Evolutionary conservation across 2,329 filamentous ascomycete genomes (phyloP).

Genomic region (Aureobasidium uvarum): DNA sequence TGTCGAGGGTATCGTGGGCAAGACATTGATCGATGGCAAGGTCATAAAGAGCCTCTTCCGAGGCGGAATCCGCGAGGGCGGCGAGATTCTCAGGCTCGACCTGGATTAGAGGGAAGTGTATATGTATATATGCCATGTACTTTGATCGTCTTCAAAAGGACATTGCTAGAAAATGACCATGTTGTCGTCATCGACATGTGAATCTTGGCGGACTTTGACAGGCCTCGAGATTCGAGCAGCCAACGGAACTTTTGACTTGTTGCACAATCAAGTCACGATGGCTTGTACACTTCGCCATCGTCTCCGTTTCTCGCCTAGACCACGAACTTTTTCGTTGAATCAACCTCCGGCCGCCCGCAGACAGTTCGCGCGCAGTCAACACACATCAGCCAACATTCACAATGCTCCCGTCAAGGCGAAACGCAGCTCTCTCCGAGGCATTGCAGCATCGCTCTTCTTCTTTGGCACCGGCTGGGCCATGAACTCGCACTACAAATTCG

Average conservation of each 20-base stretch:
- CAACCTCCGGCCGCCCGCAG: not conserved
- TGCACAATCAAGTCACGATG: not conserved
- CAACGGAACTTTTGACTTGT: not conserved
- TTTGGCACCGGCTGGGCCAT: constrained; percentile 15
- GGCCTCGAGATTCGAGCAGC: not conserved
- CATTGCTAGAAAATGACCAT: not conserved
- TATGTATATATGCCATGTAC: not conserved
- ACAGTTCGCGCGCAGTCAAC: not conserved
- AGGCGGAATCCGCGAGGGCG: constrained; percentile 57
- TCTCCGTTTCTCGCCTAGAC: not conserved
- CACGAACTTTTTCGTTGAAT: too few species aligned
- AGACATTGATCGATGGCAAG: constrained; percentile 66
- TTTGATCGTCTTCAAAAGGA: not conserved
- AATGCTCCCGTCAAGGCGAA: constrained; percentile 11
- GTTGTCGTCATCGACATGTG: constrained; percentile 22
- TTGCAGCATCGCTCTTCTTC: constrained; percentile 11
- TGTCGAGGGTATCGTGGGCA: constrained; percentile 70
- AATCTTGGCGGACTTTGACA: constrained; percentile 13
- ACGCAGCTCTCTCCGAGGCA: constrained; percentile 13
- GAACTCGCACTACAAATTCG: not conserved
- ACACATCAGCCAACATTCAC: constrained; percentile 3
- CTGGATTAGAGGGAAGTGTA: not conserved
- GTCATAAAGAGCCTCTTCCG: constrained; percentile 70
- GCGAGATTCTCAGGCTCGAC: constrained; percentile 30
- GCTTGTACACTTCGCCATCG: not conserved